Conservation (phyloP, 768 basidiomycete genomes). For the Lyophyllum decastes region DNA sequence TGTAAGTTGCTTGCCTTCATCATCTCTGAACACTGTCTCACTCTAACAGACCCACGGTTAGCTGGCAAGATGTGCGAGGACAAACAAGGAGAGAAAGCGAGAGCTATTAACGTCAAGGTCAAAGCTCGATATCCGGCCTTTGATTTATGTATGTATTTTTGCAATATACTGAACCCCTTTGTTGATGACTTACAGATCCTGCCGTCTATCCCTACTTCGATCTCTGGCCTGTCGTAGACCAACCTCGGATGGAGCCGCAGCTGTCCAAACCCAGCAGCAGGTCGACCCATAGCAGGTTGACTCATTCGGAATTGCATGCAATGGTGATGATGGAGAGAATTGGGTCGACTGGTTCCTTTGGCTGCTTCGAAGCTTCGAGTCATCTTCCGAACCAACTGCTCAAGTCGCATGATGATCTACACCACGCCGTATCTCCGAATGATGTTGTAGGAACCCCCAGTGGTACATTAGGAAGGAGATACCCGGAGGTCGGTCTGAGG, state of each 20-base stretch:
- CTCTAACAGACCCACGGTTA: constrained; percentile 19
- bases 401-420: constrained; percentile 35
- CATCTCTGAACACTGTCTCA: not conserved
- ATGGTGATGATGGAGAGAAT: constrained; percentile 37
- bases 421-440: constrained; percentile 30
- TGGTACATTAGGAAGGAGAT: constrained; percentile 12
- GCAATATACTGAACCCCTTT: not conserved
- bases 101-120: not conserved
- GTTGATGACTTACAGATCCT: constrained; percentile 24
- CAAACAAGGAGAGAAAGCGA: not conserved
- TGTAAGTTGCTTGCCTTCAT: constrained; percentile 11
- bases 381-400: not conserved
- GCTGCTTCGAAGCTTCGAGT: not conserved
- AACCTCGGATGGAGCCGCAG: constrained; percentile 6
- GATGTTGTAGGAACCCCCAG: constrained; percentile 29
- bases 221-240: constrained; percentile 24
- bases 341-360: constrained; percentile 8
- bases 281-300: constrained; percentile 20
- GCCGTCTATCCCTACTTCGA: constrained; percentile 38
- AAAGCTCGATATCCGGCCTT: constrained; percentile 22
- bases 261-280: constrained; percentile 15
- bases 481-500: not conserved
- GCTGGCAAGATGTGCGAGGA: not conserved
- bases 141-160: constrained; percentile 20
- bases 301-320: constrained; percentile 35